These are phyloP conservation scores for Chionographis japonica DNA, from an alignment of 106 monocot species.

Conservation along the genomic window DNA sequence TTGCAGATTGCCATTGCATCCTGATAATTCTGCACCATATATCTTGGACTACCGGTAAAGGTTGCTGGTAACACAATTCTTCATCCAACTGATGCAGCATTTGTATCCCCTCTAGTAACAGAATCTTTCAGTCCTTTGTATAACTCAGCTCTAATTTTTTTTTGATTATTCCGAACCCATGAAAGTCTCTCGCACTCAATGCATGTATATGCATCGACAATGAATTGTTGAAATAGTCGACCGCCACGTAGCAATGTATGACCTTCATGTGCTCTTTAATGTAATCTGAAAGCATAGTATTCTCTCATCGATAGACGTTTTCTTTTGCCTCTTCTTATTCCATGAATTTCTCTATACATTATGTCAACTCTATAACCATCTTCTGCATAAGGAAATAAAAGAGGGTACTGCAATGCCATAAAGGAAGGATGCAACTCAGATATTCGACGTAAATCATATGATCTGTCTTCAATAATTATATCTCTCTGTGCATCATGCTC, in stretches of 20 bases:
- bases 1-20: too few relatives aligned
- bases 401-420: slow-evolving; percentile 20
- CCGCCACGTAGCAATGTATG: not conserved
- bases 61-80: too few relatives aligned
- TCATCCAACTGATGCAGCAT: too few relatives aligned
- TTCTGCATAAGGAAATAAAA: slow-evolving; percentile 27
- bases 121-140: too few relatives aligned
- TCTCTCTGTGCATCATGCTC: too few relatives aligned
- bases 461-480: slow-evolving; percentile 11
- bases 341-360: not conserved
- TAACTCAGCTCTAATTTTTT: too few relatives aligned
- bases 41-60: too few relatives aligned
- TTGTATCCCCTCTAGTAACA: too few relatives aligned
- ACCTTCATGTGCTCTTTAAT: slow-evolving; percentile 6
- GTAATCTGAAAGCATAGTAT: slow-evolving; percentile 10
- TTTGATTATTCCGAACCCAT: too few relatives aligned
- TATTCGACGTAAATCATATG: slow-evolving; percentile 1
- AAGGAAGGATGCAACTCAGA: slow-evolving; percentile 7
- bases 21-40: too few relatives aligned
- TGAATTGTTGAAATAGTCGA: slow-evolving; percentile 15
- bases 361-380: slow-evolving; percentile 10
- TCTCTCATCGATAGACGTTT: slow-evolving; percentile 11
- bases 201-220: slow-evolving; percentile 22
- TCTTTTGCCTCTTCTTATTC: not conserved
- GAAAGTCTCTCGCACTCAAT: too few relatives aligned